Base-by-base conservation (phyloP, 352 stramenopile species). In the Phytophthora cactorum region DNA sequence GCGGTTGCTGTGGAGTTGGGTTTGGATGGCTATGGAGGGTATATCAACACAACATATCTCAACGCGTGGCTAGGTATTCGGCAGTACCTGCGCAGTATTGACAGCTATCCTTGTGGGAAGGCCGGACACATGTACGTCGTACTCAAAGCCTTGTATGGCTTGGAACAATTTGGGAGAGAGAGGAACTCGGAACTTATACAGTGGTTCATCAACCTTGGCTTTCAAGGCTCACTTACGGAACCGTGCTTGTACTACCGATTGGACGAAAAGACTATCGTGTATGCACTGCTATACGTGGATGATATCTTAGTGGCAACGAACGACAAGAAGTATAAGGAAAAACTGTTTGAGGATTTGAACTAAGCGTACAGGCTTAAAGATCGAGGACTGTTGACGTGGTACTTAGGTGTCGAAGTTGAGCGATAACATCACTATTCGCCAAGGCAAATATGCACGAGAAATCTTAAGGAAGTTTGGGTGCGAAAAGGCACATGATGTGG, bases 221-320 rank as follows among this genome's bases (percentile, higher is more conserved):
- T 54, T 15, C 12, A 41, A 8, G 28, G 55, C 5, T 55, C 55
- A 3, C 4, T 54, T 2, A 63, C 55, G 6, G 55, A 63, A 17
- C 55, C 45, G 2, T 63, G 45, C 12, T 12, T 63, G 17, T 63
- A 56, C 15, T 63, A 63, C 15, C 29, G 14, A 4, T 41, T 63
- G 14, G 55, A 63, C 3, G 29, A 17, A 47, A 32, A 63, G 32
- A 38, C 22, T 10, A 55, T 63, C 36, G 12, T 43, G 36, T 43
- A 44, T 2, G 55, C 12, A 11, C 44, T 63, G 15, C 34, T 55
- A 2, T 58, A 65, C 27, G 56, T 55, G 29, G 47, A n/a, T n/a
- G n/a, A n/a, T n/a, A n/a, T n/a, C n/a, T n/a, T n/a, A n/a, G n/a
- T n/a, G n/a, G n/a, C n/a, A 12, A 59, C 47, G 1, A 66, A 66